Percentiles rank a stretch among this genome's conserved stretches.
Evolutionary conservation across 352 stramenopile species (phyloP).

Genomic region (Phytophthora niederhauseri): DNA sequence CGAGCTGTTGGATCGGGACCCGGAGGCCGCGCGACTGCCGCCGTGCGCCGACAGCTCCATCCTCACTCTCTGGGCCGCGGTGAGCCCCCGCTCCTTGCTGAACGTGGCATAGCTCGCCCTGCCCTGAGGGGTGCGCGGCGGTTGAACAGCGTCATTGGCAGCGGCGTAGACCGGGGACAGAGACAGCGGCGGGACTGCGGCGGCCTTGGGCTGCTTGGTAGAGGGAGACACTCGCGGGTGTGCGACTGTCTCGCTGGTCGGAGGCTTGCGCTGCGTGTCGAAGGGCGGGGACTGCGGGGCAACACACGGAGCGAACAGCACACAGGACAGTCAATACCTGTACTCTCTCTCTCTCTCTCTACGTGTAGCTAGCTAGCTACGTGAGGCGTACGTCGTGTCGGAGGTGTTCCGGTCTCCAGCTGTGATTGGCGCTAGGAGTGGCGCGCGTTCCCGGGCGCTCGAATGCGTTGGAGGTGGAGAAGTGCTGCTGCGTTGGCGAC

Average conservation of each 20-base stretch:
- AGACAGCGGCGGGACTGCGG: background rate
- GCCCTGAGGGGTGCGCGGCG: constrained; percentile 54
- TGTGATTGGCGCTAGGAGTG: background rate
- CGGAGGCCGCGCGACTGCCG: constrained; percentile 29
- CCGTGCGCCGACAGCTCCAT: constrained; percentile 44
- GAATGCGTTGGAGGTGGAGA: background rate
- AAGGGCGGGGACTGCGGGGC: background rate
- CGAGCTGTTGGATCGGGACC: constrained; percentile 33
- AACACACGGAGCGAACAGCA: no score
- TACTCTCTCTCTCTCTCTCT: no score
- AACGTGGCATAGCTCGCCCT: constrained; percentile 34
- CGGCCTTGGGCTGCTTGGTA: background rate
- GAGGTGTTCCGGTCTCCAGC: background rate
- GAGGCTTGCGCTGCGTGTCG: background rate
- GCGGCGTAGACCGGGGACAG: background rate
- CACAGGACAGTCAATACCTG: no score
- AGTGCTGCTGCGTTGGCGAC: background rate
- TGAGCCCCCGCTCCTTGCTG: constrained; percentile 41
- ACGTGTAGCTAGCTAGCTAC: no score
- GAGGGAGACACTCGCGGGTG: background rate
- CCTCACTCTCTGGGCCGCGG: constrained; percentile 62
- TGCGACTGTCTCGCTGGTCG: no score
- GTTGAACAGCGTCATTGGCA: constrained; percentile 15
- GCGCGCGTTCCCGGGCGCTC: background rate
- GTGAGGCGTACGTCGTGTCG: background rate